Conservation (phyloP, 2,329 filamentous ascomycete species). For the Penicillium sclerotigenum region DNA sequence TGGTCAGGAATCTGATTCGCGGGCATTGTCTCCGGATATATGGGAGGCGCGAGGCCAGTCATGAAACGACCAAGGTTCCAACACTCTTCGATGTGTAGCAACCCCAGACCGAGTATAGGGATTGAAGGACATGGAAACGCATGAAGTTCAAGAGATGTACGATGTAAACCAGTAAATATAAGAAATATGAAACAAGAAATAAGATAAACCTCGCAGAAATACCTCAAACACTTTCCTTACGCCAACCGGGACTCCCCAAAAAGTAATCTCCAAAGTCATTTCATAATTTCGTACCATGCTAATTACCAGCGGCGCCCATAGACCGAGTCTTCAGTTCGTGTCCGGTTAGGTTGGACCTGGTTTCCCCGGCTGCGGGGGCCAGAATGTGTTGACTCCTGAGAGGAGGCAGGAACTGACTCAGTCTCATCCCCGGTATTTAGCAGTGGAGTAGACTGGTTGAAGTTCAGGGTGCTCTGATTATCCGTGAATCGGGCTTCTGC, state of each 20-base stretch:
- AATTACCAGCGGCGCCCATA: conserved; percentile 44
- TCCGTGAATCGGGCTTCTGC: conserved; percentile 49
- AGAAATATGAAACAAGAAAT: neutral
- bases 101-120: neutral
- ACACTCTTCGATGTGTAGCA: neutral
- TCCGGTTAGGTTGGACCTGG: conserved; percentile 17
- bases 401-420: conserved; percentile 3
- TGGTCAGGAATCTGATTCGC: conserved; percentile 14
- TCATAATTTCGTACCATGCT: conserved; percentile 6
- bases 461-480: conserved; percentile 42
- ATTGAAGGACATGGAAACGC: neutral
- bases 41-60: neutral
- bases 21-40: conserved; percentile 16
- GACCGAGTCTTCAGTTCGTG: conserved; percentile 39
- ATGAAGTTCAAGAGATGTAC: neutral
- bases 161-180: neutral
- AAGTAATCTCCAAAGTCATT: neutral
- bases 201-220: neutral
- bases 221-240: neutral
- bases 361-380: conserved; percentile 19
- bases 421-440: conserved; percentile 27
- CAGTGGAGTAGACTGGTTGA: conserved; percentile 34
- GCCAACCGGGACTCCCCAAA: conserved; percentile 14
- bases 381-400: conserved; percentile 11
- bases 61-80: conserved; percentile 1